Percentiles rank a stretch among this genome's conserved stretches.
These are phyloP conservation scores for Aureobasidium sp. DNA, from an alignment of 2,329 filamentous ascomycete genomes.

Conservation along the genomic window DNA sequence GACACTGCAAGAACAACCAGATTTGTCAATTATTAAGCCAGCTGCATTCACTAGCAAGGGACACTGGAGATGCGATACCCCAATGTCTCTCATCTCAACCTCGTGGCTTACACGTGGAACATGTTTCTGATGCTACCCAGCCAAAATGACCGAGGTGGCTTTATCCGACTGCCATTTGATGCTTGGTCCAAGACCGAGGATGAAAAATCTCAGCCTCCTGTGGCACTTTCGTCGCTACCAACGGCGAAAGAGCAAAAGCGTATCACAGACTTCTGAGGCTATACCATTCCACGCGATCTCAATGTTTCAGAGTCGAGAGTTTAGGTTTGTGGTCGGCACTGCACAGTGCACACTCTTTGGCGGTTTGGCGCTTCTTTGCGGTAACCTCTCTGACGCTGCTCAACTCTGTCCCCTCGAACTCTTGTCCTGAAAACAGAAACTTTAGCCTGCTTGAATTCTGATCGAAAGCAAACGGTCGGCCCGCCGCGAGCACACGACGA, in stretches of 20 bases:
- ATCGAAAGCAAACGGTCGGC: background rate
- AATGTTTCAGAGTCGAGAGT: background rate
- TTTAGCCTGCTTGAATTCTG: background rate
- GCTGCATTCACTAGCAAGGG: background rate
- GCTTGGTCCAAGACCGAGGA: background rate
- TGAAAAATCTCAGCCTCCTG: background rate
- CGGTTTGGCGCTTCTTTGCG: background rate
- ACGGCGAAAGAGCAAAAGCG: background rate
- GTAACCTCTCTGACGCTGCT: background rate
- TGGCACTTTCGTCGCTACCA: background rate
- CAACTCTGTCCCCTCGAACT: background rate
- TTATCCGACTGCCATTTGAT: background rate
- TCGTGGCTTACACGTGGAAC: background rate
- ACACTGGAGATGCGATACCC: background rate
- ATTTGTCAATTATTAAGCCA: slow-evolving; percentile 8
- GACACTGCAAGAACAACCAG: background rate
- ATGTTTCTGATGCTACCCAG: background rate
- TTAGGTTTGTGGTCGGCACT: background rate
- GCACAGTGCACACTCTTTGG: background rate
- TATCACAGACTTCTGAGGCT: background rate
- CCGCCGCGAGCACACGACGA: background rate
- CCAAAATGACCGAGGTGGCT: background rate
- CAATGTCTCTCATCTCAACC: slow-evolving; percentile 5
- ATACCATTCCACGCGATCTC: background rate
- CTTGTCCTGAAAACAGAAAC: background rate